Percentiles rank a stretch among this genome's conserved stretches.
phyloP scores from a whole-genome alignment of 306 rosid species.

The Dryas octopetala region DNA sequence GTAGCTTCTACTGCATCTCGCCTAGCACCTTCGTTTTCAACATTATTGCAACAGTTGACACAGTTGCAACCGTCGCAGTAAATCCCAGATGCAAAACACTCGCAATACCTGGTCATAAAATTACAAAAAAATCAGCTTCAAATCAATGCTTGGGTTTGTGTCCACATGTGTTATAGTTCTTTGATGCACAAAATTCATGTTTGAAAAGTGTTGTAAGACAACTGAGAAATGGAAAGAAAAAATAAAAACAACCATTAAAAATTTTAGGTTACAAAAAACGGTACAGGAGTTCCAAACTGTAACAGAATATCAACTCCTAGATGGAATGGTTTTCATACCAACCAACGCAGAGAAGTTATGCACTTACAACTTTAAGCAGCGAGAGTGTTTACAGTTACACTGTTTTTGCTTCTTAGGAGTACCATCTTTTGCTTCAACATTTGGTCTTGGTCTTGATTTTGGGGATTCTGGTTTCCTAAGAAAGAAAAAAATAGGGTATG shows the following conservation, averaged over 20 bases:
- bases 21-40: slow-evolving; percentile 90
- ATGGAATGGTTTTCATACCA: not conserved
- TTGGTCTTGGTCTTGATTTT: slow-evolving; percentile 69
- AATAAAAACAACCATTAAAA: not conserved
- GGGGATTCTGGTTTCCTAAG: slow-evolving; percentile 92
- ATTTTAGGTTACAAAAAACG: not conserved
- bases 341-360: slow-evolving; percentile 19
- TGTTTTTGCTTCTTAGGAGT: slow-evolving; percentile 98
- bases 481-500: slow-evolving; percentile 27
- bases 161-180: not conserved
- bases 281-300: not conserved
- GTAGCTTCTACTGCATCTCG: slow-evolving; percentile 98
- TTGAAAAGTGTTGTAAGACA: not conserved
- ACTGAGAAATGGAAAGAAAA: slow-evolving; percentile 2
- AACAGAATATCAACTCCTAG: slow-evolving; percentile 10
- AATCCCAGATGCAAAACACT: slow-evolving; percentile 99
- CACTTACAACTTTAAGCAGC: slow-evolving; percentile 94
- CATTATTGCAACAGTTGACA: slow-evolving; percentile 92
- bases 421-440: slow-evolving; percentile 66
- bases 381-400: slow-evolving; percentile 96
- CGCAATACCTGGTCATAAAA: slow-evolving; percentile 87
- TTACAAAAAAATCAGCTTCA: slow-evolving; percentile 29
- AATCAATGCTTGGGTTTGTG: not conserved
- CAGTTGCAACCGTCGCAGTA: slow-evolving; percentile 99
- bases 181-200: slow-evolving; percentile 9